These are phyloP conservation scores for Cladophialophora carrionii DNA, from an alignment of 2,329 filamentous ascomycete genomes.

Conservation along the genomic window DNA sequence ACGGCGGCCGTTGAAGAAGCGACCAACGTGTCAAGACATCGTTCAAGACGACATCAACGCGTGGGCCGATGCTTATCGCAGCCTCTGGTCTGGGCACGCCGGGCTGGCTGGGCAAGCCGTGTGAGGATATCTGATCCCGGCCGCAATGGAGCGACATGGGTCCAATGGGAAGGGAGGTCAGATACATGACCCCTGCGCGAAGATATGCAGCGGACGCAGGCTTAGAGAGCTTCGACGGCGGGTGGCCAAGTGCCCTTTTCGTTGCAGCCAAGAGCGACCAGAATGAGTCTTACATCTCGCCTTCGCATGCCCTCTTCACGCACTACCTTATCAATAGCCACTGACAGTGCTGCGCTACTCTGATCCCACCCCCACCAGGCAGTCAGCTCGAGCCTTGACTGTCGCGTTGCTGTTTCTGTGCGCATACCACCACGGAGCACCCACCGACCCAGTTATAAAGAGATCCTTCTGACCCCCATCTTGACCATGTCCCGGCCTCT, in stretches of 20 bases:
- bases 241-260: conserved; percentile 7
- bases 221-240: conserved; percentile 8
- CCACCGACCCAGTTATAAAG: conserved; percentile 9
- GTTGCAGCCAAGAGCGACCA: conserved; percentile 17
- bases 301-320: conserved; percentile 7
- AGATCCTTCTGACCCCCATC: conserved; percentile 8
- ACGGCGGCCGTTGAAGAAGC: background rate
- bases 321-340: conserved; percentile 20
- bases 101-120: background rate
- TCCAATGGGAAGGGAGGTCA: background rate
- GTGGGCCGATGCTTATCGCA: conserved; percentile 6
- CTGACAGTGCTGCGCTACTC: conserved; percentile 8
- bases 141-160: background rate
- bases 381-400: conserved; percentile 18
- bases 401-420: background rate
- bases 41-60: background rate
- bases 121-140: conserved; percentile 10
- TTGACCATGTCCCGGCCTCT: background rate
- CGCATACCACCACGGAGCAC: conserved; percentile 1
- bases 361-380: conserved; percentile 7
- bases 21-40: background rate
- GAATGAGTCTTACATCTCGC: conserved; percentile 6
- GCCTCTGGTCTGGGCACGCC: background rate
- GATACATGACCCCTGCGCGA: background rate
- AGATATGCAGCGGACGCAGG: conserved; percentile 15